These are phyloP conservation scores for Quercus alba DNA, from an alignment of 306 rosid species.

Conservation along the genomic window DNA sequence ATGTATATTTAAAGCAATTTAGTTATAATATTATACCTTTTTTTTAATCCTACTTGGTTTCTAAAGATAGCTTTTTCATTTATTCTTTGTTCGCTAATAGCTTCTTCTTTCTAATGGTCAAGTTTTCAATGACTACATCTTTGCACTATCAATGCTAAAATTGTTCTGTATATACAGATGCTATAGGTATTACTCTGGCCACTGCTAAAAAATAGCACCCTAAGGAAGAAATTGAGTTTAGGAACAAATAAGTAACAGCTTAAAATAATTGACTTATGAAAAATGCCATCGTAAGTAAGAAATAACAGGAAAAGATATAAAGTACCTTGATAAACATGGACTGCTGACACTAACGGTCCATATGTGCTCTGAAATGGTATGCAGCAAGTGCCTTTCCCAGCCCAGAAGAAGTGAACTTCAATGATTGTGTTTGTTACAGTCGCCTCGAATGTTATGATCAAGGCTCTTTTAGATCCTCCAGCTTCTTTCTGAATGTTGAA, in stretches of 20 bases:
- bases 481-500: slow-evolving; percentile 36
- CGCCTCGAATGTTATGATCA: slow-evolving; percentile 21
- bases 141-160: too few relatives aligned
- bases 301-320: neutral
- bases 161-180: too few relatives aligned
- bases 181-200: too few relatives aligned
- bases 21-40: too few relatives aligned
- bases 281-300: too few relatives aligned
- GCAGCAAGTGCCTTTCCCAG: slow-evolving; percentile 46
- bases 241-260: neutral
- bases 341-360: slow-evolving; percentile 39
- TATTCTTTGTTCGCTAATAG: too few relatives aligned
- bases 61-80: too few relatives aligned
- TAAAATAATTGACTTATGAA: neutral
- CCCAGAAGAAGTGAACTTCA: slow-evolving; percentile 37
- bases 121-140: too few relatives aligned
- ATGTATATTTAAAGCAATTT: too few relatives aligned
- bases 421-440: slow-evolving; percentile 25
- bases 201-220: neutral
- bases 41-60: too few relatives aligned
- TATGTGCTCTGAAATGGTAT: slow-evolving; percentile 36
- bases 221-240: neutral
- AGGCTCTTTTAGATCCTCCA: slow-evolving; percentile 27
- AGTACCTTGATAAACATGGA: slow-evolving; percentile 32
- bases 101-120: too few relatives aligned